A percentile compares a stretch with the other conserved stretches of the same genome.
phyloP scores from a whole-genome alignment of 331 rosid genomes.

The Pyracantha coccinea region DNA sequence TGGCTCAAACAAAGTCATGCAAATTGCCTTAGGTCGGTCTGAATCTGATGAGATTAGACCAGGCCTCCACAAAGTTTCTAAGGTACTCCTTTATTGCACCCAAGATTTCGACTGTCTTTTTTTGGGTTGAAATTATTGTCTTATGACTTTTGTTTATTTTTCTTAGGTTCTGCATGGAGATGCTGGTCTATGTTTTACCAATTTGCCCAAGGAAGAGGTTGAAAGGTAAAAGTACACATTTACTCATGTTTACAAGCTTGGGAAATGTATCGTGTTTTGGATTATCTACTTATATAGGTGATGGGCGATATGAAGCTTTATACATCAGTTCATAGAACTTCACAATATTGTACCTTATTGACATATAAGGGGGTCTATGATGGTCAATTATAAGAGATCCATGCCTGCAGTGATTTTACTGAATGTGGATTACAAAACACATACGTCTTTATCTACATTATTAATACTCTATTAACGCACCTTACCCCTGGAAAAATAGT shows the following conservation, averaged over 20 bases:
- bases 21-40: conserved; percentile 71
- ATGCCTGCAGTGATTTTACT: neutral
- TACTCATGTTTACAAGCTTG: neutral
- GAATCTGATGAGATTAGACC: conserved; percentile 62
- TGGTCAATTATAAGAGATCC: neutral
- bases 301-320: neutral
- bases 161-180: conserved; percentile 74
- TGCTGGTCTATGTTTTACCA: conserved; percentile 74
- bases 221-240: conserved; percentile 46
- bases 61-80: conserved; percentile 58
- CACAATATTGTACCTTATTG: too few relatives aligned
- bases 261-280: neutral
- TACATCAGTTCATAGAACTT: neutral
- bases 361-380: neutral
- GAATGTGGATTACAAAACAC: neutral
- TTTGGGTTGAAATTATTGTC: neutral
- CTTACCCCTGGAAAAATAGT: neutral
- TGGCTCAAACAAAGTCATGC: conserved; percentile 97
- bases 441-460: neutral
- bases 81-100: conserved; percentile 32
- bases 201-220: conserved; percentile 68
- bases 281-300: neutral
- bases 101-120: neutral
- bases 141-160: neutral
- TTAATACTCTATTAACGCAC: neutral